Conservation (phyloP, 345 rosid genomes). For the Litchi chinensis region DNA sequence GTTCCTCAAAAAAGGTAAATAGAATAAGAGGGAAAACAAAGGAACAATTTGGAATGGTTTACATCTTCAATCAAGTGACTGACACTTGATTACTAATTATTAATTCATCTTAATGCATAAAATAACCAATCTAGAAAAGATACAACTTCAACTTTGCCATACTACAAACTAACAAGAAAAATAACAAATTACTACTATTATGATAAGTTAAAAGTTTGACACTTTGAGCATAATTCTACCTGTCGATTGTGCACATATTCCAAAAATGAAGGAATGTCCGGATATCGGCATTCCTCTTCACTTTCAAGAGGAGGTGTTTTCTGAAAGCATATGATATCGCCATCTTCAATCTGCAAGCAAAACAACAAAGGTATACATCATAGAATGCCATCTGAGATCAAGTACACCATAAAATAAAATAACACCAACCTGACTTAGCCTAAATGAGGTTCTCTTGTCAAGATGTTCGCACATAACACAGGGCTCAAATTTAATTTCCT, state of each 20-base stretch:
- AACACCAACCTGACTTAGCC: conserved; percentile 63
- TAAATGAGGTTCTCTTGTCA: conserved; percentile 73
- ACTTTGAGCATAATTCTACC: conserved; percentile 43
- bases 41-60: background rate
- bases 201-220: background rate
- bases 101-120: background rate
- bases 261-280: conserved; percentile 84
- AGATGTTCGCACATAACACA: conserved; percentile 90
- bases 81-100: background rate
- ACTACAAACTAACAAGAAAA: conserved; percentile 4
- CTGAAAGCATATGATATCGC: conserved; percentile 96
- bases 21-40: background rate
- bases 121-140: background rate
- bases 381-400: background rate
- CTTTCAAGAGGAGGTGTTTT: conserved; percentile 52
- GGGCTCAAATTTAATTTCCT: conserved; percentile 98
- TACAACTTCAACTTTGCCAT: background rate
- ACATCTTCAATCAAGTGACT: background rate
- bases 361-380: conserved; percentile 1
- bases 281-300: conserved; percentile 62
- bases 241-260: conserved; percentile 96
- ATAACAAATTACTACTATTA: background rate
- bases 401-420: conserved; percentile 8
- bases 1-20: background rate
- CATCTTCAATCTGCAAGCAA: conserved; percentile 80